These are phyloP conservation scores for Magnusiomyces suaveolens DNA, from an alignment of 1,139 yeast species.

Conservation along the genomic window DNA sequence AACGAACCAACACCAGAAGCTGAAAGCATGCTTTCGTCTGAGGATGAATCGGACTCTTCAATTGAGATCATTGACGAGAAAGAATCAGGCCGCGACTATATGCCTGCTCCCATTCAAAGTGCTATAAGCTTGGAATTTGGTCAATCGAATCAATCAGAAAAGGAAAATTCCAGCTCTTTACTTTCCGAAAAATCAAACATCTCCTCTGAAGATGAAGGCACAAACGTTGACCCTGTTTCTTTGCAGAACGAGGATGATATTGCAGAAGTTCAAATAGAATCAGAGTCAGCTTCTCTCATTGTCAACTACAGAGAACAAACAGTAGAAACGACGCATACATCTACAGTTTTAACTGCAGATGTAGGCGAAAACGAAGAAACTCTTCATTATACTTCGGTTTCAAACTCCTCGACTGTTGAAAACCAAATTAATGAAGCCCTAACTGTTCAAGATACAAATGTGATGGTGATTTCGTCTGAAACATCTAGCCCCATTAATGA, in stretches of 20 bases:
- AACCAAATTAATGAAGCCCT: not conserved
- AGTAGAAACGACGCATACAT: not conserved
- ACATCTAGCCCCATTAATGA: not conserved
- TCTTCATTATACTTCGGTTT: not conserved
- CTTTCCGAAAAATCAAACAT: not conserved
- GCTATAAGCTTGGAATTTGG: not conserved
- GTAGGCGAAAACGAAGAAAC: not conserved
- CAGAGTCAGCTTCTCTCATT: not conserved
- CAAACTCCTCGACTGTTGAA: too few species aligned
- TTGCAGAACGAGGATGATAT: not conserved
- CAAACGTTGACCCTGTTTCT: not conserved
- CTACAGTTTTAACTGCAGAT: not conserved
- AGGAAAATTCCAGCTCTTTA: not conserved
- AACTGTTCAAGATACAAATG: not conserved
- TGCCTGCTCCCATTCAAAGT: not conserved
- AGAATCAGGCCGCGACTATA: not conserved
- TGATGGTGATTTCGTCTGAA: not conserved
- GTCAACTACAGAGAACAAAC: not conserved
- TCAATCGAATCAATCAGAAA: not conserved
- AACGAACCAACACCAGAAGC: conserved; percentile 10
- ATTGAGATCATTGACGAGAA: not conserved
- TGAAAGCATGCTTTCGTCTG: not conserved
- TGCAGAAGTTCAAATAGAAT: not conserved
- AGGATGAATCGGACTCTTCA: not conserved
- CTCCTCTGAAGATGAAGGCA: not conserved